Base-by-base conservation (phyloP, 2,329 filamentous ascomycete species). In the Alternaria ethzedia region DNA sequence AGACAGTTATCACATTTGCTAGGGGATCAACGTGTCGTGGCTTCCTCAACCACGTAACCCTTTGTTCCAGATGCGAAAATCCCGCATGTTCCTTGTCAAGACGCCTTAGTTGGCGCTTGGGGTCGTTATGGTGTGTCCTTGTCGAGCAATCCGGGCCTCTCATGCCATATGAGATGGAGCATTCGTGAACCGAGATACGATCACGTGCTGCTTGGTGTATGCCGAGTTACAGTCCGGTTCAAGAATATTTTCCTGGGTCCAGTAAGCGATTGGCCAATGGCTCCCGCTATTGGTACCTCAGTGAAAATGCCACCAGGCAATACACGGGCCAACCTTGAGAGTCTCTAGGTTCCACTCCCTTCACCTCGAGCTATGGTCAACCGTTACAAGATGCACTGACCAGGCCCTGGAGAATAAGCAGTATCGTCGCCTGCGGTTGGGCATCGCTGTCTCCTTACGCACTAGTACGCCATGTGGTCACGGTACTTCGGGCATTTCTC, bases 1-100 rank as follows among this genome's bases (percentile, higher is more conserved):
- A 81, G 75, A 78, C 65, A 75, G 72, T 75, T 78, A 81, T 80
- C 79, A 80, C 78, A 80, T 76, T 66, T 78, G 70, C 75, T 78
- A 78, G 75, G 75, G 71, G 77, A 77, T 78, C 72, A 75, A 74
- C 70, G 71, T 70, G 68, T 80, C 78, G 82, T 84, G 82, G 82
- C 81, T 81, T 78, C 75, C 63, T 77, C 71, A 69, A 80, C 79
- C 78, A 78, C 80, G 79, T 81, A 80, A 80, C 80, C 73, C 77
- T 74, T 76, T 80, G 72, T 71, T 66, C 59, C 70, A 66, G 64
- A 71, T 55, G 71, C 68, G 68, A 68, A 77, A 80, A 78, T 81
- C 69, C 76, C 79, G 80, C 79, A 80, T 70, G 46, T 69, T 70
- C 78, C 75, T 76, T 78, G 77, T 76, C 70, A 50, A 63, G 64